Evolutionary conservation across 192 early-diverging fungal genomes (phyloP).

Genomic region (Podila epicladia): DNA sequence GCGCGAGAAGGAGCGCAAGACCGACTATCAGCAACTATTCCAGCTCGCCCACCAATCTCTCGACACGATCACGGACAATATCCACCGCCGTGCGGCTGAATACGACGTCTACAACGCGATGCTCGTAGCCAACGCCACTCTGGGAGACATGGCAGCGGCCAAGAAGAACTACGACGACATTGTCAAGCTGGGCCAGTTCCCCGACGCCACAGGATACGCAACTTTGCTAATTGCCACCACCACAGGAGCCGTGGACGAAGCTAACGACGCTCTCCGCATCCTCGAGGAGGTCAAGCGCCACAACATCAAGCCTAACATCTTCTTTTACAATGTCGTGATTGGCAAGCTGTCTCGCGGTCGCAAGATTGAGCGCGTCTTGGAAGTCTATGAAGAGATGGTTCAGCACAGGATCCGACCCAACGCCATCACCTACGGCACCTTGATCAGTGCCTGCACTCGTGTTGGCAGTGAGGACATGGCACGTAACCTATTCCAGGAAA

Average conservation of each 20-base stretch:
- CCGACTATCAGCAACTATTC: slow-evolving; percentile 41
- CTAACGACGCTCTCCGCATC: slow-evolving; percentile 59
- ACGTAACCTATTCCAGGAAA: slow-evolving; percentile 56
- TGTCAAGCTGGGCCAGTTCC: slow-evolving; percentile 51
- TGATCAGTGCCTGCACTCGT: slow-evolving; percentile 61
- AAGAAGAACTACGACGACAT: slow-evolving; percentile 65
- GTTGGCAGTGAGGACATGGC: slow-evolving; percentile 57
- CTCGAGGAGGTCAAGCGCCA: slow-evolving; percentile 65
- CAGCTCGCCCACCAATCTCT: slow-evolving; percentile 20
- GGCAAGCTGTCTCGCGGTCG: slow-evolving; percentile 66
- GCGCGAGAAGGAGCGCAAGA: slow-evolving; percentile 38
- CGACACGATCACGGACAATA: slow-evolving; percentile 13
- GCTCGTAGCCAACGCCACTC: slow-evolving; percentile 59
- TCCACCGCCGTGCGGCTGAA: slow-evolving; percentile 12
- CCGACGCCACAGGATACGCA: slow-evolving; percentile 63
- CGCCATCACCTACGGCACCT: slow-evolving; percentile 63
- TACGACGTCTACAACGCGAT: slow-evolving; percentile 58
- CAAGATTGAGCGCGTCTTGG: slow-evolving; percentile 59
- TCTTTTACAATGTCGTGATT: slow-evolving; percentile 71
- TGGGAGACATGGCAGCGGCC: slow-evolving; percentile 57
- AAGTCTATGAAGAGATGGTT: slow-evolving; percentile 65
- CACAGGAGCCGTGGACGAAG: slow-evolving; percentile 62
- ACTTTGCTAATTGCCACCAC: slow-evolving; percentile 59
- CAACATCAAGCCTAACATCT: slow-evolving; percentile 62
- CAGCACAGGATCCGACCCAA: slow-evolving; percentile 54